Evolutionary conservation across 2,329 filamentous ascomycete species (phyloP).

Genomic region (Aspergillus ochraceus): DNA sequence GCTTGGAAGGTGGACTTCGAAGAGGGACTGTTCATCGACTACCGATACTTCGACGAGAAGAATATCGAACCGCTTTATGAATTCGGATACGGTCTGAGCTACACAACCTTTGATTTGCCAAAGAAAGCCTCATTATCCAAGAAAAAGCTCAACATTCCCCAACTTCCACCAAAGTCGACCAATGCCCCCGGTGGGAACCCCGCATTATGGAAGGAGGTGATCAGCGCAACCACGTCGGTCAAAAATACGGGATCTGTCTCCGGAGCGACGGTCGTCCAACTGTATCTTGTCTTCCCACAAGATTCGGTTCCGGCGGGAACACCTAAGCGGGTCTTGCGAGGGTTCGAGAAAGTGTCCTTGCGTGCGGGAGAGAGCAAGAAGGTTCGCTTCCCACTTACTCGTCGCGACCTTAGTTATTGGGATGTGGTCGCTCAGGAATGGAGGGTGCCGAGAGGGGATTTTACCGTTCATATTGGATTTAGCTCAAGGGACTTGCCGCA

Average conservation of each 20-base stretch:
- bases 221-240: slow-evolving; percentile 49
- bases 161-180: neutral
- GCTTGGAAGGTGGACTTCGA: slow-evolving; percentile 38
- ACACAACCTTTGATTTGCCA: slow-evolving; percentile 23
- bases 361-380: slow-evolving; percentile 41
- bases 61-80: slow-evolving; percentile 36
- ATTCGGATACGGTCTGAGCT: slow-evolving; percentile 37
- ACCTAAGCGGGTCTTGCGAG: slow-evolving; percentile 45
- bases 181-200: slow-evolving; percentile 51
- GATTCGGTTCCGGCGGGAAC: slow-evolving; percentile 21
- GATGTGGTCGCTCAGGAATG: slow-evolving; percentile 36
- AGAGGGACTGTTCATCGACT: slow-evolving; percentile 56
- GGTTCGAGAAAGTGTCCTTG: slow-evolving; percentile 54
- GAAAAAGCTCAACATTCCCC: neutral
- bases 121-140: neutral
- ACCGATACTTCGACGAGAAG: slow-evolving; percentile 51
- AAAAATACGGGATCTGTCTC: slow-evolving; percentile 52
- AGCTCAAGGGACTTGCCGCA: neutral
- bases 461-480: slow-evolving; percentile 24
- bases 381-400: slow-evolving; percentile 48
- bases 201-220: slow-evolving; percentile 56
- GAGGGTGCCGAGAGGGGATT: slow-evolving; percentile 27
- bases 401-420: slow-evolving; percentile 40
- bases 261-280: slow-evolving; percentile 55
- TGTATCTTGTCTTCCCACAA: slow-evolving; percentile 53